Percentiles rank a stretch among this genome's conserved stretches.
phyloP scores from a whole-genome alignment of 164 flowering plant species.

The Protea cynaroides region DNA sequence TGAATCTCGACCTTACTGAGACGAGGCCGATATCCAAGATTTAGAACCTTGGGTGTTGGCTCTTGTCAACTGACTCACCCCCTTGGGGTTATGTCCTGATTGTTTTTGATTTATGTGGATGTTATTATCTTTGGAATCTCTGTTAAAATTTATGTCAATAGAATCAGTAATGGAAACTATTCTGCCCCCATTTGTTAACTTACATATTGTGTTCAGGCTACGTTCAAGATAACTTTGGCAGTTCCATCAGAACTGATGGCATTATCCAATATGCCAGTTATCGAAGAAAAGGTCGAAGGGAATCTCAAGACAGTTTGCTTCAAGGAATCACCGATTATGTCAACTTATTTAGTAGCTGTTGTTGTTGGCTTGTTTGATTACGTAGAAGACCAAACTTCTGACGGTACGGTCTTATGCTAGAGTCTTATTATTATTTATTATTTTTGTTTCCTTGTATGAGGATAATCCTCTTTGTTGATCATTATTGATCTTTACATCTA shows the following conservation, averaged over 20 bases:
- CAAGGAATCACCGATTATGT: conserved; percentile 91
- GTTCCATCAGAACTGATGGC: conserved; percentile 81
- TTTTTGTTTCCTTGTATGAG: background rate
- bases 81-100: too few species aligned
- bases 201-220: conserved; percentile 52
- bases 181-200: background rate
- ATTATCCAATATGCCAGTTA: conserved; percentile 90
- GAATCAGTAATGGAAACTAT: background rate
- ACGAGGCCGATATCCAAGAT: too few species aligned
- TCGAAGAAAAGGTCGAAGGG: conserved; percentile 63
- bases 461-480: background rate
- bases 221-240: conserved; percentile 75
- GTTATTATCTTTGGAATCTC: background rate
- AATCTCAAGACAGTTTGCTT: conserved; percentile 56
- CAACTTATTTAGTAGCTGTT: conserved; percentile 91
- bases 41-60: too few species aligned
- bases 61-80: too few species aligned
- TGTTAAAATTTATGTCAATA: background rate
- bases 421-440: too few species aligned
- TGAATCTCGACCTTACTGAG: too few species aligned
- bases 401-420: conserved; percentile 44
- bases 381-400: conserved; percentile 74
- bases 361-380: conserved; percentile 94
- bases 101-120: background rate
- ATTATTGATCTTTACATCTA: background rate